Evolutionary conservation across 257 asterid genomes (phyloP).

Genomic region (Solanum tarijense): DNA sequence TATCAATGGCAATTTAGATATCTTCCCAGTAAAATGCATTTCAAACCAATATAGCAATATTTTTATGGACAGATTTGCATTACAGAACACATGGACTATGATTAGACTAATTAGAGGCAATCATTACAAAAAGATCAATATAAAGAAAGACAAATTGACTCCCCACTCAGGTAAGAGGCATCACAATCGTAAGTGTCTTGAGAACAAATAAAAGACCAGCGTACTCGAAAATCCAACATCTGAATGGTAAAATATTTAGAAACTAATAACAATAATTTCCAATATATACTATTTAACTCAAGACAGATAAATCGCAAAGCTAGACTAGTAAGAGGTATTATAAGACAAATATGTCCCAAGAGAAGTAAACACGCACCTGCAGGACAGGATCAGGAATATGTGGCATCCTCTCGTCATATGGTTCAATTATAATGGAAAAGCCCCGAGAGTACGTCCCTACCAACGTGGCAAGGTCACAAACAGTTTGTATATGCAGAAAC

Average conservation of each 20-base stretch:
- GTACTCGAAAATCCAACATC: background rate
- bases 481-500: conserved; percentile 78
- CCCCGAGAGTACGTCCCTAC: conserved; percentile 92
- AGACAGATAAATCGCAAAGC: background rate
- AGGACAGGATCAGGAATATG: conserved; percentile 96
- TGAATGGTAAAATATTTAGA: background rate
- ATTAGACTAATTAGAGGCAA: background rate
- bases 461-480: conserved; percentile 93
- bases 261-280: background rate
- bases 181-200: background rate
- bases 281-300: background rate
- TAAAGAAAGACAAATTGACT: background rate
- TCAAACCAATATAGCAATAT: background rate
- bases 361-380: conserved; percentile 42
- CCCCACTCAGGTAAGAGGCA: background rate
- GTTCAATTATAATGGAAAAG: conserved; percentile 90
- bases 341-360: background rate
- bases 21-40: background rate
- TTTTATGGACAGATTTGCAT: background rate
- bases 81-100: background rate
- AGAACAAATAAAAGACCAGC: background rate
- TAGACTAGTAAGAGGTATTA: background rate
- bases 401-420: conserved; percentile 96
- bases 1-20: background rate
- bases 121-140: background rate